These are phyloP conservation scores for Picea engelmannii DNA, from an alignment of 83 land plant genomes.

Conservation along the genomic window DNA sequence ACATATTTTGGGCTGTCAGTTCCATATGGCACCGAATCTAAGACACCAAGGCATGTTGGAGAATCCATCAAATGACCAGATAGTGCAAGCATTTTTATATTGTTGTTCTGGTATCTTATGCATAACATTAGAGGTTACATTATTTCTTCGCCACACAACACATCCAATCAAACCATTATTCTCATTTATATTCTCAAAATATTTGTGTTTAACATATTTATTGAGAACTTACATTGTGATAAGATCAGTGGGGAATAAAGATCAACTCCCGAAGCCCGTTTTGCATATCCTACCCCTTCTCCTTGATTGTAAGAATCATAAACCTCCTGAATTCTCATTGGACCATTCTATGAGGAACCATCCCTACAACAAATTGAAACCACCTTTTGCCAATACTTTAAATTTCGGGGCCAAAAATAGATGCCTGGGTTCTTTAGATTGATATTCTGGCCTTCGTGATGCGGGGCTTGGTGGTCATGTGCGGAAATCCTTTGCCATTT, in stretches of 20 bases:
- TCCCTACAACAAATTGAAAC: not conserved
- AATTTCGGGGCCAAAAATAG: no score
- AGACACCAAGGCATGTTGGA: constrained; percentile 22
- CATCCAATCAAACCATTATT: constrained; percentile 74
- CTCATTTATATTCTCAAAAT: constrained; percentile 25
- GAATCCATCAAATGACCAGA: constrained; percentile 38
- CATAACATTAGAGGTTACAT: constrained; percentile 38
- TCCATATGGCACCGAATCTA: constrained; percentile 21
- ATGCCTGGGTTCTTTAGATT: no score
- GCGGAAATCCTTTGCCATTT: no score
- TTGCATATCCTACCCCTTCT: constrained; percentile 83
- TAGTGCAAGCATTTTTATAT: constrained; percentile 28
- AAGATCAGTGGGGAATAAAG: constrained; percentile 70
- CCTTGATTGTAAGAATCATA: constrained; percentile 72
- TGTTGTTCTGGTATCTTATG: constrained; percentile 59
- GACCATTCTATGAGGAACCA: constrained; percentile 28
- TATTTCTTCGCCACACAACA: constrained; percentile 84
- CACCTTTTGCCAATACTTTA: no score
- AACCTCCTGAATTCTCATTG: constrained; percentile 34
- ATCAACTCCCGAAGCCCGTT: constrained; percentile 82
- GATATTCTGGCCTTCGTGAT: no score
- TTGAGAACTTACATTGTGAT: constrained; percentile 49
- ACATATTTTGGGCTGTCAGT: constrained; percentile 4
- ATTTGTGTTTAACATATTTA: constrained; percentile 43
- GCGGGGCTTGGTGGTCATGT: no score